Evolutionary conservation across 345 rosid genomes (phyloP), one percentile per base, ranked within the genome.

Genomic region (Microthlaspi erraticum): DNA sequence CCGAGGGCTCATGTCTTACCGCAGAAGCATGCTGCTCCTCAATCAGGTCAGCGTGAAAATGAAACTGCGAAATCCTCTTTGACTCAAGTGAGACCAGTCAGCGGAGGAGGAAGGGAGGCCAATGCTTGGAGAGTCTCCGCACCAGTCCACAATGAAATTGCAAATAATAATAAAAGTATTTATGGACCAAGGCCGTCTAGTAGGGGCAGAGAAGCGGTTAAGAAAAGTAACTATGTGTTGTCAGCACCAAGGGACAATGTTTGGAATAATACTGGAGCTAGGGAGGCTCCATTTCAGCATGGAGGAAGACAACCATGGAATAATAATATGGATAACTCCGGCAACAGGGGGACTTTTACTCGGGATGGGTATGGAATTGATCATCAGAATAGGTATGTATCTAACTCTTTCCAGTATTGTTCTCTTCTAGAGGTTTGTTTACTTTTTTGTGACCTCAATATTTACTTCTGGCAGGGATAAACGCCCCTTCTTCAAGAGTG

Each of bases 71-170:
- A 80, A 66, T 70, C 81, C 68, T 78, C 88, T 78, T 79, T 87
- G 73, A 73, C 83, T 73, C 91, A 89, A 86, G 73, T 52, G 45
- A 84, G 81, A 81, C 60, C 73, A 18, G 64, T 79, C 7, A 80
- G 87, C 59, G 97, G 88, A 75, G 98, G 88, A 79, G 91, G 82
- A 57, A 80, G 72, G 75, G 94, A 87, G 71, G 85, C 85, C 42
- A 87, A 78, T 77, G 71, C 83, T 37, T 88, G 96, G 99, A 85
- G 88, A 84, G 79, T 72, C 66, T 81, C 89, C 64, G 71, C 88
- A 45, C 82, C 85, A 37, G 76, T 80, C 62, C 76, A 80, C 66
- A 89, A 80, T 66, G 99, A 82, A 65, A 69, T 61, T 79, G 83
- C 80, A 59, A 77, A 57, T 73, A 85, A 79, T 61, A 87, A 73